Evolutionary conservation across 176 grass and related monocot genomes (phyloP).

Genomic region (Musa schizocarpa): DNA sequence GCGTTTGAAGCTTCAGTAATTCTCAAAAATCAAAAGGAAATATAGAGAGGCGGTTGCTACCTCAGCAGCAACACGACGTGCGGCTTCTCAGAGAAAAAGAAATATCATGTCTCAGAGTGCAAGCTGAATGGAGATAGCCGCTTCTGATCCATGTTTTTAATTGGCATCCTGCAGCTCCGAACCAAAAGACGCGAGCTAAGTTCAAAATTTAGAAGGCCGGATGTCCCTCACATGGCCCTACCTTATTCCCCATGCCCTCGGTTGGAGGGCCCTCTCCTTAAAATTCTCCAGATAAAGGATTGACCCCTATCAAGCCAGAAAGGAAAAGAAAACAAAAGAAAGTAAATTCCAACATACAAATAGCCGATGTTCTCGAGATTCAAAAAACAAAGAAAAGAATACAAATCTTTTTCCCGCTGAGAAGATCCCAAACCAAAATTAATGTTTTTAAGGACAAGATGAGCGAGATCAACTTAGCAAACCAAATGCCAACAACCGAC

Average conservation of each 20-base stretch:
- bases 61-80: slow-evolving; percentile 25
- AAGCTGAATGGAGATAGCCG: slow-evolving; percentile 24
- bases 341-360: not conserved
- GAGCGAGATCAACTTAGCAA: not conserved
- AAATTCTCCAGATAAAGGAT: slow-evolving; percentile 2
- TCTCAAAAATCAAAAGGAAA: not conserved
- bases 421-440: not conserved
- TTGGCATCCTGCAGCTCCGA: slow-evolving; percentile 24
- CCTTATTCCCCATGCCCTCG: not conserved
- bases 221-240: not conserved
- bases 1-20: not conserved
- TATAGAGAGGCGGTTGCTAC: not conserved
- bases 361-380: not conserved
- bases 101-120: slow-evolving; percentile 28
- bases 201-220: not conserved
- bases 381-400: not conserved
- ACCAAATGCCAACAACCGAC: not conserved
- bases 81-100: slow-evolving; percentile 46
- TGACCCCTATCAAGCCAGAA: not conserved
- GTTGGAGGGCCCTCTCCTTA: not conserved
- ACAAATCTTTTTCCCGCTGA: not conserved
- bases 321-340: not conserved
- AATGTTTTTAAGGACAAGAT: not conserved
- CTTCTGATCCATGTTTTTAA: slow-evolving; percentile 32
- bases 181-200: slow-evolving; percentile 21